Evolutionary conservation across 1,139 yeast species (phyloP).

Genomic region (Magnusiomyces suaveolens): DNA sequence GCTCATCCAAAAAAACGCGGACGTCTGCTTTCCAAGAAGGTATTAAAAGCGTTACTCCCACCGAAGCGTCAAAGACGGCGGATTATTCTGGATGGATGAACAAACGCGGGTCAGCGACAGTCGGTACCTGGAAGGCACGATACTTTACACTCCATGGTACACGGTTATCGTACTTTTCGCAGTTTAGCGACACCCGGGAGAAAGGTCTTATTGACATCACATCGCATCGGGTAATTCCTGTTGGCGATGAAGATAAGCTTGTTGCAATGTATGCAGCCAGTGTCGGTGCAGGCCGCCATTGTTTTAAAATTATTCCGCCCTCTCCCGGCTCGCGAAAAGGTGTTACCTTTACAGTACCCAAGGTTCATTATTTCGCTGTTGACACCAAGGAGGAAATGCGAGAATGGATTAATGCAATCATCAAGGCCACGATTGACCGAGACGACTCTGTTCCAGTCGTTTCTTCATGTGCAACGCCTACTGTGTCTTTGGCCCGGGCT

Average conservation of each 20-base stretch:
- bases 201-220: conserved; percentile 92
- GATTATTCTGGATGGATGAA: conserved; percentile 91
- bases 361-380: conserved; percentile 91
- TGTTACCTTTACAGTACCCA: conserved; percentile 90
- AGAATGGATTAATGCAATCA: conserved; percentile 87
- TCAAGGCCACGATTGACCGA: conserved; percentile 92
- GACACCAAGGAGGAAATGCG: conserved; percentile 88
- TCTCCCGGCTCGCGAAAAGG: conserved; percentile 97
- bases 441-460: conserved; percentile 90
- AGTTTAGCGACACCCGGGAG: conserved; percentile 72
- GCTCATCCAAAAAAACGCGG: conserved; percentile 31
- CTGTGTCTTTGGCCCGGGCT: conserved; percentile 77
- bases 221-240: conserved; percentile 82
- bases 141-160: conserved; percentile 89
- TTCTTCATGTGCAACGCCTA: conserved; percentile 91
- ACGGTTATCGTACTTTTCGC: conserved; percentile 74
- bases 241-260: conserved; percentile 65
- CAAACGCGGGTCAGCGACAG: conserved; percentile 76
- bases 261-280: conserved; percentile 85
- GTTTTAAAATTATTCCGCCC: conserved; percentile 91
- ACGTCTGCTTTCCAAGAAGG: conserved; percentile 96
- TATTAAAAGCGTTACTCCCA: conserved; percentile 63
- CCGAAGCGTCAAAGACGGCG: conserved; percentile 68
- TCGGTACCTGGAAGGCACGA: conserved; percentile 83
- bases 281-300: conserved; percentile 84